A percentile compares a stretch with the other conserved stretches of the same genome.
phyloP scores from a whole-genome alignment of 2,329 filamentous ascomycete genomes.

The Aspergillus brunneoviolaceus region DNA sequence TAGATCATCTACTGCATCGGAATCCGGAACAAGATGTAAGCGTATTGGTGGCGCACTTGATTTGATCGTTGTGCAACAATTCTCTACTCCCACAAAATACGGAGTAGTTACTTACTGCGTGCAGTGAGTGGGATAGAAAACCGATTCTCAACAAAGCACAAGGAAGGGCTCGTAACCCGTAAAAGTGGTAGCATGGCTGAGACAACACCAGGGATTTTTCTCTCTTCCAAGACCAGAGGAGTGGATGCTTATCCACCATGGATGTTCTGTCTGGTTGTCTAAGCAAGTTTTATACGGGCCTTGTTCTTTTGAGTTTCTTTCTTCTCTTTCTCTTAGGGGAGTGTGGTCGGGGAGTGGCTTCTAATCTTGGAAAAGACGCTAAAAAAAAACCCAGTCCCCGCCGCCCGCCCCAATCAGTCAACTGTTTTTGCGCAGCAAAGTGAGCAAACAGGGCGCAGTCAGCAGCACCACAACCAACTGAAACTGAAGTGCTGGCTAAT shows the following conservation, averaged over 20 bases:
- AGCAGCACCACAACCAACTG: background rate
- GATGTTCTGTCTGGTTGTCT: background rate
- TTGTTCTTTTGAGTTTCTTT: background rate
- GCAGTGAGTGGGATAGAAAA: background rate
- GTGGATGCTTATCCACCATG: background rate
- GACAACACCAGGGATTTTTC: constrained; percentile 1
- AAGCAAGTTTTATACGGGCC: background rate
- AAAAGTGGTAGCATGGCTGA: constrained; percentile 8
- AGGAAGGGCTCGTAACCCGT: background rate
- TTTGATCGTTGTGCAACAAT: too few relatives aligned
- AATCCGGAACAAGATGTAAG: too few relatives aligned
- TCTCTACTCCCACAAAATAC: too few relatives aligned
- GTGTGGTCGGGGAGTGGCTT: background rate
- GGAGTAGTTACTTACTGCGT: too few relatives aligned
- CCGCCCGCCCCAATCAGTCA: constrained; percentile 2
- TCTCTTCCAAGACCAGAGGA: background rate
- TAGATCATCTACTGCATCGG: too few relatives aligned
- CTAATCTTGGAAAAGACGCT: background rate
- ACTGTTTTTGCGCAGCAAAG: constrained; percentile 14
- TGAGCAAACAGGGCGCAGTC: constrained; percentile 22
- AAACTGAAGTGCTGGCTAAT: too few relatives aligned
- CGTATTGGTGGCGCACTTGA: too few relatives aligned
- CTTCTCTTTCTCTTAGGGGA: background rate
- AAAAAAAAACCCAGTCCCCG: too few relatives aligned
- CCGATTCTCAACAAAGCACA: background rate